These are phyloP conservation scores for Berkeleyomyces basicola DNA, from an alignment of 2,329 filamentous ascomycete genomes.

Conservation along the genomic window DNA sequence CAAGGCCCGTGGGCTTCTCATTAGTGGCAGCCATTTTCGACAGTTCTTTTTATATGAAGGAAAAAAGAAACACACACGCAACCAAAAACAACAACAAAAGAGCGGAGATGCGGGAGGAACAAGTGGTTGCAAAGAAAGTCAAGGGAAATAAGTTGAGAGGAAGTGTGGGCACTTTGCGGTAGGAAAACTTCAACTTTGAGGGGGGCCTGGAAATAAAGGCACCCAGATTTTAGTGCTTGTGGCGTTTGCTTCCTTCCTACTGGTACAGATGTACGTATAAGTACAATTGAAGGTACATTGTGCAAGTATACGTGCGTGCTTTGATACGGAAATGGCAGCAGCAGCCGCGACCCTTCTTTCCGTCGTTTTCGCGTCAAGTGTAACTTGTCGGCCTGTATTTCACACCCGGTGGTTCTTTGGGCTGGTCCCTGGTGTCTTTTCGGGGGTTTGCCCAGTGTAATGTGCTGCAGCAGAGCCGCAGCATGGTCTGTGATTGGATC, in stretches of 20 bases:
- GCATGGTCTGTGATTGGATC: conserved; percentile 4
- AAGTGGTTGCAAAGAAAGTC: conserved; percentile 18
- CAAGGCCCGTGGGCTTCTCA: conserved; percentile 33
- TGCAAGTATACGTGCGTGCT: no score
- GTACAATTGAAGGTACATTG: no score
- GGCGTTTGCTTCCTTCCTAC: background rate
- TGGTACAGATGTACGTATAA: background rate
- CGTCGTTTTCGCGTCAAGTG: background rate
- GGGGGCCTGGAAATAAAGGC: conserved; percentile 9
- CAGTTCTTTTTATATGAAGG: conserved; percentile 10
- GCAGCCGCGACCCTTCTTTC: background rate
- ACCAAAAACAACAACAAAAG: conserved; percentile 14
- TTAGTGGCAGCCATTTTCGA: conserved; percentile 27
- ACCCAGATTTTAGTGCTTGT: background rate
- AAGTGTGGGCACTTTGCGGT: background rate
- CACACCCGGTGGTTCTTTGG: background rate
- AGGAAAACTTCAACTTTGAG: conserved; percentile 2
- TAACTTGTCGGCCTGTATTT: background rate
- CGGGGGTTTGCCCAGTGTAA: no score
- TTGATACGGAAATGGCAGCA: background rate
- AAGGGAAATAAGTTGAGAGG: conserved; percentile 9
- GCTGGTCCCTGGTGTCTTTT: background rate
- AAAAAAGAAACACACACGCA: conserved; percentile 13
- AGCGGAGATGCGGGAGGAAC: conserved; percentile 15
- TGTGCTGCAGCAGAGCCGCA: background rate